Conservation (phyloP, 1,284 basidiomycete species). For the Cutaneotrichosporon cavernicola region DNA sequence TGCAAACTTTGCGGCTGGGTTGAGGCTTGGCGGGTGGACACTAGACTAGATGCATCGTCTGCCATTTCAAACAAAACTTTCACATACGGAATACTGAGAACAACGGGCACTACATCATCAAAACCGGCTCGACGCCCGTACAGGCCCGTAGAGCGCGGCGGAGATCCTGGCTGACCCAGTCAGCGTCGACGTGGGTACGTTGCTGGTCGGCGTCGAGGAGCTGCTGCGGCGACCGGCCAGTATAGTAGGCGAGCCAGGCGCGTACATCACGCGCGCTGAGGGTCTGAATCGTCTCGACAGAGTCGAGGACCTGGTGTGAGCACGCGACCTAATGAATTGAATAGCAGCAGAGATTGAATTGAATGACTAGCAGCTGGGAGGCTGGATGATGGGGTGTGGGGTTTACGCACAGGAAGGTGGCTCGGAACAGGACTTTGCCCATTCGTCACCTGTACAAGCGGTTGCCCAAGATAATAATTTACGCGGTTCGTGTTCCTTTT, state of each 20-base stretch:
- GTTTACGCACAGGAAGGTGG: constrained; percentile 18
- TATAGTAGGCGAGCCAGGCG: constrained; percentile 25
- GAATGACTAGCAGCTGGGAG: too few species aligned
- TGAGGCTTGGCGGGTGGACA: not conserved
- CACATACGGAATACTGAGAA: too few species aligned
- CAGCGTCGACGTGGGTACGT: constrained; percentile 1
- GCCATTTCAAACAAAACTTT: not conserved
- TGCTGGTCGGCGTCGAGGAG: constrained; percentile 3
- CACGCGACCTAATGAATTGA: not conserved
- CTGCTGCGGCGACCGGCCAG: constrained; percentile 11
- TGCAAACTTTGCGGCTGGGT: too few species aligned
- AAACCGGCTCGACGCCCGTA: constrained; percentile 17
- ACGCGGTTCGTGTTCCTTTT: constrained; percentile 19
- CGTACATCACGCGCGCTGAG: constrained; percentile 8
- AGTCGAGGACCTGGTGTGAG: constrained; percentile 20
- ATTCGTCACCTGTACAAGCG: constrained; percentile 21
- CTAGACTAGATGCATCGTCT: constrained; percentile 1
- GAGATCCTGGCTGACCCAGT: constrained; percentile 7
- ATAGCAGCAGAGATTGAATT: too few species aligned
- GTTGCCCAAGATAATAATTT: constrained; percentile 18
- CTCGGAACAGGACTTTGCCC: constrained; percentile 4
- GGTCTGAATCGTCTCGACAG: constrained; percentile 13
- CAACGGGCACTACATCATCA: not conserved
- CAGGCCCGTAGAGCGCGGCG: constrained; percentile 20
- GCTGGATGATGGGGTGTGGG: too few species aligned